A percentile compares a stretch with the other conserved stretches of the same genome.
These are phyloP conservation scores for Crithidia thermophila DNA, from an alignment of 208 protist genomes.

Conservation along the genomic window DNA sequence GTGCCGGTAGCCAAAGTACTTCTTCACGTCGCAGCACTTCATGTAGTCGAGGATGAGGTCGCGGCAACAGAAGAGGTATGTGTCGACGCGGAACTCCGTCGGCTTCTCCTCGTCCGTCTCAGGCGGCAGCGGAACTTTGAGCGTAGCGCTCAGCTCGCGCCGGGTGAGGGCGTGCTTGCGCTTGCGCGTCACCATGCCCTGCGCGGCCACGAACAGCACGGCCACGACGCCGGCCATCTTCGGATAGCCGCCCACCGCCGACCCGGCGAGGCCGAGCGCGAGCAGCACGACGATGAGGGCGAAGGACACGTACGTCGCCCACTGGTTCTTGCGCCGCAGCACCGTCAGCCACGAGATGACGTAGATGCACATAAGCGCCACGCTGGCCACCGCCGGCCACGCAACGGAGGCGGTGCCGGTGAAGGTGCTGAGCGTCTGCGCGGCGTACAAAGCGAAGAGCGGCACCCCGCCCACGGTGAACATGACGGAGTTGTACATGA, in stretches of 20 bases:
- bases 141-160: slow-evolving; percentile 46
- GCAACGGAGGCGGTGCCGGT: slow-evolving; percentile 51
- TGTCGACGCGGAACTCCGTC: slow-evolving; percentile 44
- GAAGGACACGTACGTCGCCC: slow-evolving; percentile 60
- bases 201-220: slow-evolving; percentile 64
- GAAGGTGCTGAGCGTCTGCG: slow-evolving; percentile 55
- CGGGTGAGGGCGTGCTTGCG: slow-evolving; percentile 64
- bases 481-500: slow-evolving; percentile 73
- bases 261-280: slow-evolving; percentile 53
- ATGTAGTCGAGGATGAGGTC: slow-evolving; percentile 69
- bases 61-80: slow-evolving; percentile 84
- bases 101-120: slow-evolving; percentile 43
- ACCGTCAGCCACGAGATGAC: slow-evolving; percentile 74
- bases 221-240: slow-evolving; percentile 40
- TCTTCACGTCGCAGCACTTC: slow-evolving; percentile 69
- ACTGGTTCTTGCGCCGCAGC: slow-evolving; percentile 68
- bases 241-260: slow-evolving; percentile 39
- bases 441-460: slow-evolving; percentile 74
- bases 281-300: slow-evolving; percentile 58
- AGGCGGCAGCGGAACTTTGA: slow-evolving; percentile 28
- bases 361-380: slow-evolving; percentile 68
- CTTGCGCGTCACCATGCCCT: slow-evolving; percentile 83
- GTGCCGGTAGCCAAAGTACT: slow-evolving; percentile 74
- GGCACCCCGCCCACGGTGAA: slow-evolving; percentile 82
- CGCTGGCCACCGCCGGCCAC: slow-evolving; percentile 64